A percentile compares a stretch with the other conserved stretches of the same genome.
These are phyloP conservation scores for Zygosaccharomyces siamensis DNA, from an alignment of 805 yeast genomes.

Conservation along the genomic window DNA sequence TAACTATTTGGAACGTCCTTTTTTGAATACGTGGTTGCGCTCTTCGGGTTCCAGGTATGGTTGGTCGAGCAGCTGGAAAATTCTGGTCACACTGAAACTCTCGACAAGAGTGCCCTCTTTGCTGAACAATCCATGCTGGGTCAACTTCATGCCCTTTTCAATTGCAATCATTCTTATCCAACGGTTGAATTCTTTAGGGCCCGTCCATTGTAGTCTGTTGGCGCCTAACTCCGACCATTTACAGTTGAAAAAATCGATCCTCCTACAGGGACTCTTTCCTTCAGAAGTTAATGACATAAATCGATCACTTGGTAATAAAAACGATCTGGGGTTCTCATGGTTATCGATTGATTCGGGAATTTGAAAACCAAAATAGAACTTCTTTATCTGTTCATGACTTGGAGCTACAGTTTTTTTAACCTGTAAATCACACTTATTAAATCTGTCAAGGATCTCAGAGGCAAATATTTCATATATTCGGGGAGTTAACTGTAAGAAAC, in stretches of 20 bases:
- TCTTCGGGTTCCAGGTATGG: constrained; percentile 18
- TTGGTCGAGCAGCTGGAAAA: constrained; percentile 25
- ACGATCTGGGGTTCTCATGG: background rate
- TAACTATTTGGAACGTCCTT: constrained; percentile 7
- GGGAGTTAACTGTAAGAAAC: constrained; percentile 24
- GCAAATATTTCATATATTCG: constrained; percentile 11
- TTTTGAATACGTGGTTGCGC: constrained; percentile 13
- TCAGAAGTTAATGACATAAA: constrained; percentile 23
- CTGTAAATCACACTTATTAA: constrained; percentile 8
- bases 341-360: constrained; percentile 2
- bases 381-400: constrained; percentile 12
- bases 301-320: constrained; percentile 16
- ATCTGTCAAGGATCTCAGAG: constrained; percentile 11
- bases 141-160: constrained; percentile 26
- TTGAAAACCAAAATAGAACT: constrained; percentile 23
- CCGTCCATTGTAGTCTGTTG: constrained; percentile 31
- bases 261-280: constrained; percentile 21
- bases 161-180: constrained; percentile 27
- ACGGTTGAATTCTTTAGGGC: constrained; percentile 32
- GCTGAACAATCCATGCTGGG: constrained; percentile 32
- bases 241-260: constrained; percentile 32
- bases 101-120: constrained; percentile 20
- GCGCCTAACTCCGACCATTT: constrained; percentile 34
- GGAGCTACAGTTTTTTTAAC: constrained; percentile 4
- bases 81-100: constrained; percentile 25